Evolutionary conservation across 176 grass and related monocot genomes (phyloP).

Genomic region (Triticum urartu): DNA sequence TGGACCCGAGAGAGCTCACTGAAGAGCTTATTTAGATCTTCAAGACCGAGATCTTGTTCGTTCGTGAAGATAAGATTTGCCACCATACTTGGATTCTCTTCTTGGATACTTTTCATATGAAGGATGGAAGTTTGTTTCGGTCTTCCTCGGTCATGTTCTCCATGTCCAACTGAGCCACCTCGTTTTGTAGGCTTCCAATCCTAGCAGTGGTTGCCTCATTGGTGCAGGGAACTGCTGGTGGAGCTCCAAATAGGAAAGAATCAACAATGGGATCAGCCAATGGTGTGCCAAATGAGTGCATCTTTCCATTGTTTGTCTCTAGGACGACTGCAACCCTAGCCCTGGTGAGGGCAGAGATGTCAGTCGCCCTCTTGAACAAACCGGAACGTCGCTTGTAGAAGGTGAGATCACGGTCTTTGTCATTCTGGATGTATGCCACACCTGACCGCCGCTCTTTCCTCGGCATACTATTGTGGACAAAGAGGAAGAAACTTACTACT

Average conservation of each 20-base stretch:
- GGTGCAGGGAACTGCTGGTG: neutral
- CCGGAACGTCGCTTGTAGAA: neutral
- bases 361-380: neutral
- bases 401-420: neutral
- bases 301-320: neutral
- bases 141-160: neutral
- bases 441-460: neutral
- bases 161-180: neutral
- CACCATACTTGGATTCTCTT: neutral
- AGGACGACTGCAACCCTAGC: constrained; percentile 1
- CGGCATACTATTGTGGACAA: neutral
- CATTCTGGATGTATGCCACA: neutral
- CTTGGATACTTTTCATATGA: neutral
- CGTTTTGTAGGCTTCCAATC: neutral
- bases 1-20: neutral
- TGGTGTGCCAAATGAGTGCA: neutral
- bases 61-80: neutral
- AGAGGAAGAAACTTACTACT: neutral
- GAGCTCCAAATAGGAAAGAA: neutral
- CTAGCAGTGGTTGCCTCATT: neutral
- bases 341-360: neutral
- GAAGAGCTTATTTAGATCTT: neutral
- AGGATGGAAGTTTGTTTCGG: neutral
- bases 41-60: neutral
- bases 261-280: neutral